Evolutionary conservation across 306 rosid genomes (phyloP).

Genomic region (Prunus padus): DNA sequence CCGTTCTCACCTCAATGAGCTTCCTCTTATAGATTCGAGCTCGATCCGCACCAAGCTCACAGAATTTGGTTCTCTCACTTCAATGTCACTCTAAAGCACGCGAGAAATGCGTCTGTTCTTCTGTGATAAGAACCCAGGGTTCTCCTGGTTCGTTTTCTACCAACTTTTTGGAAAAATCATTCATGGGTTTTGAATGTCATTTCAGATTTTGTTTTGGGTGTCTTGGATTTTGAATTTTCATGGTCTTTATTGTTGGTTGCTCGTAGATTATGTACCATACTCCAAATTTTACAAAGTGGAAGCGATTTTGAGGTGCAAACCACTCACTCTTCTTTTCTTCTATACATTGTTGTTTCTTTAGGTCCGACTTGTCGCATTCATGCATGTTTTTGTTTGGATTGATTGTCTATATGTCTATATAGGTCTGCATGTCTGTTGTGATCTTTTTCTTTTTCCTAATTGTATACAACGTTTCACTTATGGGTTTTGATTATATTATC

Average conservation of each 20-base stretch:
- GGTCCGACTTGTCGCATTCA: too few relatives aligned
- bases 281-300: conserved; percentile 86
- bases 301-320: conserved; percentile 74
- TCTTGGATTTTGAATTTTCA: conserved; percentile 4
- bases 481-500: conserved; percentile 18
- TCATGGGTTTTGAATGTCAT: neutral
- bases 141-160: conserved; percentile 37
- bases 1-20: conserved; percentile 27
- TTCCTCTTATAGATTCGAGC: conserved; percentile 25
- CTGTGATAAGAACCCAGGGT: conserved; percentile 59
- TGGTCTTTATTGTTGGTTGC: neutral
- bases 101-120: conserved; percentile 36
- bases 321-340: neutral
- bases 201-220: neutral
- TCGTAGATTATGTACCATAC: conserved; percentile 59
- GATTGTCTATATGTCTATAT: too few relatives aligned
- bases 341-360: neutral
- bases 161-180: neutral
- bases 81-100: conserved; percentile 37
- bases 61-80: conserved; percentile 24
- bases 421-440: neutral
- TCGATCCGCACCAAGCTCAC: conserved; percentile 24
- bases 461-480: conserved; percentile 6
- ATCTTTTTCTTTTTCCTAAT: neutral
- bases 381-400: neutral